Conservation (phyloP, 208 protist genomes). For the Crithidia expoeki region DNA sequence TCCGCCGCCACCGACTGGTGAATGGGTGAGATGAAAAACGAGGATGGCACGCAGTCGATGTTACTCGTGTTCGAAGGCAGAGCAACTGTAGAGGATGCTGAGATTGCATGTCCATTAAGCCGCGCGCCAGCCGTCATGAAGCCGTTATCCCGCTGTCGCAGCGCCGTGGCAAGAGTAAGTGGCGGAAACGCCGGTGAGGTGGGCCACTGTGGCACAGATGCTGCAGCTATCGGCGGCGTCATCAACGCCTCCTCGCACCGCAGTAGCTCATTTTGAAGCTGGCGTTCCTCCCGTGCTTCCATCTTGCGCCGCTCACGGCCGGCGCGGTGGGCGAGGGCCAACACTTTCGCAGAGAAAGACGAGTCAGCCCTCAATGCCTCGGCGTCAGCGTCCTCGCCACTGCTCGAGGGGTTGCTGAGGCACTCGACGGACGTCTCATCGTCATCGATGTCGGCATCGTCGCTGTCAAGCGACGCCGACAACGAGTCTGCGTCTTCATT, state of each 20-base stretch:
- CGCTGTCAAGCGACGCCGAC: neutral
- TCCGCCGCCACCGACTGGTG: conserved; percentile 74
- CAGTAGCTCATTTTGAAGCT: conserved; percentile 24
- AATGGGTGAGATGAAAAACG: conserved; percentile 80
- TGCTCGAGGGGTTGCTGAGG: conserved; percentile 19
- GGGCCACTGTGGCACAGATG: neutral
- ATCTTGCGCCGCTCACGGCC: conserved; percentile 34
- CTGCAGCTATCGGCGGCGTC: conserved; percentile 1
- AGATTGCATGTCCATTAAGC: neutral
- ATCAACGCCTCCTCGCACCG: conserved; percentile 8
- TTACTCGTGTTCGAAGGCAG: neutral
- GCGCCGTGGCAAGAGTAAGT: neutral
- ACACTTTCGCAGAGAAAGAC: conserved; percentile 36
- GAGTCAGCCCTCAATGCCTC: conserved; percentile 9
- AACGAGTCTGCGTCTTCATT: neutral
- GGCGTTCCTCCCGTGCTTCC: conserved; percentile 30
- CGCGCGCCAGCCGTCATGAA: neutral
- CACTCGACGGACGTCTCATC: conserved; percentile 22
- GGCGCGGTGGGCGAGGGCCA: conserved; percentile 36
- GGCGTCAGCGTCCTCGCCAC: conserved; percentile 8
- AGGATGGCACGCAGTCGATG: conserved; percentile 19
- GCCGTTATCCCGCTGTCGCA: conserved; percentile 5
- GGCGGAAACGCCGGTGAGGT: neutral
- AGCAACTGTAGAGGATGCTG: neutral
- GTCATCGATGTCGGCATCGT: neutral